Evolutionary conservation across 2,329 filamentous ascomycete species (phyloP).

Genomic region (Aspergillus fischeri): DNA sequence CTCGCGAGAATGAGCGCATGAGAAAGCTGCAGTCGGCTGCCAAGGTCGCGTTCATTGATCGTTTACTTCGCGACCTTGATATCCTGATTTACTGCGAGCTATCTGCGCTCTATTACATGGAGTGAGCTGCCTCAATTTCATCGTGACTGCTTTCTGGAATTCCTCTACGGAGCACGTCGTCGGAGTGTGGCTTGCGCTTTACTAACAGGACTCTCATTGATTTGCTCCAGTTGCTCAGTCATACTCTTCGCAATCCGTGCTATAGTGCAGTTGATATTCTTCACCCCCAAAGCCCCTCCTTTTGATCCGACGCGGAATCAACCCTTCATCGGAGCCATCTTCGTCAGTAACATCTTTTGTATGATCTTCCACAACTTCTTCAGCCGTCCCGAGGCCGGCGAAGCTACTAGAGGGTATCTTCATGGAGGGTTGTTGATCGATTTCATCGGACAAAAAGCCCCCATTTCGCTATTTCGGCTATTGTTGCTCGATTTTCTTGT

Average conservation of each 20-base stretch:
- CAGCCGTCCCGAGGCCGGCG: constrained; percentile 49
- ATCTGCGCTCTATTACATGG: constrained; percentile 59
- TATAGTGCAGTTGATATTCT: constrained; percentile 53
- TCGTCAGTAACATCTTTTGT: constrained; percentile 53
- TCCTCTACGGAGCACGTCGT: background rate
- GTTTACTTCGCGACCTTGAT: constrained; percentile 55
- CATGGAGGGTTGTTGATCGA: constrained; percentile 62
- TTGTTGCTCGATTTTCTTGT: constrained; percentile 52
- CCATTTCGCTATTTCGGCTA: constrained; percentile 51
- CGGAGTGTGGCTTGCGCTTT: background rate
- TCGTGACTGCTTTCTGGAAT: background rate
- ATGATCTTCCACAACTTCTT: constrained; percentile 55
- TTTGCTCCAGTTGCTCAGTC: constrained; percentile 51
- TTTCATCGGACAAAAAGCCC: constrained; percentile 59
- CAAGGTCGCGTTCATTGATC: constrained; percentile 49
- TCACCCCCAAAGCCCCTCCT: constrained; percentile 55
- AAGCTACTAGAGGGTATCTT: constrained; percentile 51
- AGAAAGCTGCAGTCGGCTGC: constrained; percentile 36
- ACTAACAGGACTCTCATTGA: background rate
- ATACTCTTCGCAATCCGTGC: constrained; percentile 53
- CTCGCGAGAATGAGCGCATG: constrained; percentile 22
- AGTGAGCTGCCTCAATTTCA: constrained; percentile 43
- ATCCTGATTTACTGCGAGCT: constrained; percentile 59
- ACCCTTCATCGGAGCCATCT: constrained; percentile 52
- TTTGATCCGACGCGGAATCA: constrained; percentile 49